Evolutionary conservation across 768 basidiomycete genomes (phyloP).

Genomic region (Termitomyces sp.): DNA sequence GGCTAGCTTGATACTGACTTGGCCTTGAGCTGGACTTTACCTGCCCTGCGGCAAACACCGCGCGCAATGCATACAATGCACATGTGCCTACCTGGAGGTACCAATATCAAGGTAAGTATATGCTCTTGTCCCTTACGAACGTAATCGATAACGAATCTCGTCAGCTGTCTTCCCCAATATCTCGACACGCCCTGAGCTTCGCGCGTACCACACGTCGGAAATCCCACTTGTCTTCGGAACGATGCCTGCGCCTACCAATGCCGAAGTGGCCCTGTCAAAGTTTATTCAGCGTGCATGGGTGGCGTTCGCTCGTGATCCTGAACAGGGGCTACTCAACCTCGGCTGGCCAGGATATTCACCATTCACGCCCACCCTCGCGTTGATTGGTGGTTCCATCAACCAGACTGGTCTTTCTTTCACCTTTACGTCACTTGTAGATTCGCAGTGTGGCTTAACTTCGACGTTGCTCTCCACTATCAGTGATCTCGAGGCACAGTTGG

Average conservation of each 20-base stretch:
- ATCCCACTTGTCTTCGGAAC: conserved; percentile 35
- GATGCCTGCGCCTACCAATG: conserved; percentile 15
- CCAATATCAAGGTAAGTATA: conserved; percentile 13
- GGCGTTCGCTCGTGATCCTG: conserved; percentile 33
- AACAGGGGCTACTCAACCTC: conserved; percentile 17
- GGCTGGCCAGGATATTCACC: conserved; percentile 20
- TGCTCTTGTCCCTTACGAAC: conserved; percentile 18
- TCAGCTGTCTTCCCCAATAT: conserved; percentile 31
- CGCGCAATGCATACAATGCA: conserved; percentile 1
- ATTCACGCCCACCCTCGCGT: conserved; percentile 3
- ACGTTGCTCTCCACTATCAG: too few species aligned
- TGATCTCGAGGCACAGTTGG: too few species aligned
- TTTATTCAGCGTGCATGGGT: conserved; percentile 33
- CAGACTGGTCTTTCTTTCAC: conserved; percentile 4
- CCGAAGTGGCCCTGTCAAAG: conserved; percentile 22
- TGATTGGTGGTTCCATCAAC: conserved; percentile 9
- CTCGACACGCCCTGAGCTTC: conserved; percentile 24
- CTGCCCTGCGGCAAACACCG: conserved; percentile 6
- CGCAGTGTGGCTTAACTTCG: too few species aligned
- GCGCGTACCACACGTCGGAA: conserved; percentile 32
- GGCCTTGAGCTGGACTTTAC: conserved; percentile 10
- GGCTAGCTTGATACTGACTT: neutral
- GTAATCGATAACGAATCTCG: neutral
- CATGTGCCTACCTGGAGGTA: conserved; percentile 14
- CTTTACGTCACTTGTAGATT: neutral